phyloP scores from a whole-genome alignment of 805 yeast species.

The Torulaspora delbrueckii region DNA sequence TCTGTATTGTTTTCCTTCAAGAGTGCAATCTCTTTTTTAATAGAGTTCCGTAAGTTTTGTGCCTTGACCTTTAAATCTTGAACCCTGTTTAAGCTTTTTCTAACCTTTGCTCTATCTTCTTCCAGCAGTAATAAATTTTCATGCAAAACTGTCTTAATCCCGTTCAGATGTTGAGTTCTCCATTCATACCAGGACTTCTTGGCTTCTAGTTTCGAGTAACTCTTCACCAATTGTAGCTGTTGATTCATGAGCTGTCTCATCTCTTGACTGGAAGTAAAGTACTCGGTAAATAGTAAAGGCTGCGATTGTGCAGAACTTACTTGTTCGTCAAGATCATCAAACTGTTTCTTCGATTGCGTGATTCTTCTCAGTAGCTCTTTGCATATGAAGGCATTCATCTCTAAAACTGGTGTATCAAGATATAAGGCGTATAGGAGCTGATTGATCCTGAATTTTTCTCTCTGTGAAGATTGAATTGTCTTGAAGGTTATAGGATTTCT shows the following conservation, averaged over 20 bases:
- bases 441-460: conserved; percentile 9
- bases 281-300: conserved; percentile 49
- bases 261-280: conserved; percentile 38
- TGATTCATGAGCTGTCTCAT: conserved; percentile 41
- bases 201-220: conserved; percentile 49
- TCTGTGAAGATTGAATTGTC: not conserved
- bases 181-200: conserved; percentile 58
- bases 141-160: conserved; percentile 36
- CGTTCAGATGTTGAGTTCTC: conserved; percentile 49
- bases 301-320: conserved; percentile 46
- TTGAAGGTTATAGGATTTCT: conserved; percentile 12
- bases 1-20: conserved; percentile 15
- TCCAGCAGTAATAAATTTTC: conserved; percentile 27
- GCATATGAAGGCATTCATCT: conserved; percentile 50
- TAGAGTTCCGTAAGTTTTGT: conserved; percentile 14
- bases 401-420: conserved; percentile 32
- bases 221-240: conserved; percentile 48
- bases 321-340: conserved; percentile 45
- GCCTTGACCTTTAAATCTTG: conserved; percentile 13
- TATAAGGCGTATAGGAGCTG: conserved; percentile 21
- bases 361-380: conserved; percentile 50
- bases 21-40: conserved; percentile 22
- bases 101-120: conserved; percentile 25
- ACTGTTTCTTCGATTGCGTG: conserved; percentile 44
- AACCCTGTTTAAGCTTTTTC: conserved; percentile 11